These are phyloP conservation scores for Lasiosphaeria miniovina DNA, from an alignment of 495 filamentous ascomycete genomes.

Conservation along the genomic window DNA sequence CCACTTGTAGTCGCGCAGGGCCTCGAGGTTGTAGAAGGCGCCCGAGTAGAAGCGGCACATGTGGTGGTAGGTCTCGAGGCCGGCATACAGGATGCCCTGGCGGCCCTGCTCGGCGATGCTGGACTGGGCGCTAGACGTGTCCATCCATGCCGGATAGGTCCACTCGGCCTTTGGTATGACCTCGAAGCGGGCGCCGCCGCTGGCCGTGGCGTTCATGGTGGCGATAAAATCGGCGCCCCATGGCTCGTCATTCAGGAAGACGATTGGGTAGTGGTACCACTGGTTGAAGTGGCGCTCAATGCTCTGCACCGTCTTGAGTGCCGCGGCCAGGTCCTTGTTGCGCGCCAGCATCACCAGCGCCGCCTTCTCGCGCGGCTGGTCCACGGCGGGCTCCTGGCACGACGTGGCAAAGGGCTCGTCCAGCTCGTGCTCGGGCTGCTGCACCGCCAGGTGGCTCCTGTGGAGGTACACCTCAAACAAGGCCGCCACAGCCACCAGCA, in stretches of 20 bases:
- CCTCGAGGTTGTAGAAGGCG: constrained; percentile 56
- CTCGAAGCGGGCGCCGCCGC: constrained; percentile 73
- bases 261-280: constrained; percentile 96
- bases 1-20: constrained; percentile 46
- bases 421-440: constrained; percentile 33
- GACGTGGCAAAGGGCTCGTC: constrained; percentile 42
- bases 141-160: constrained; percentile 91
- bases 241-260: constrained; percentile 89
- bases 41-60: constrained; percentile 98
- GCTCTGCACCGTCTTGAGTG: constrained; percentile 85
- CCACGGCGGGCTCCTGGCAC: constrained; percentile 39
- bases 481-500: constrained; percentile 19
- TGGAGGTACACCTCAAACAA: constrained; percentile 35
- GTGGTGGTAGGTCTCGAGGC: constrained; percentile 98
- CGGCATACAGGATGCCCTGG: constrained; percentile 89
- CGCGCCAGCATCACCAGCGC: constrained; percentile 90
- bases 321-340: constrained; percentile 86
- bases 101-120: constrained; percentile 84
- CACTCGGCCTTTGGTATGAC: constrained; percentile 78
- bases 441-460: constrained; percentile 27
- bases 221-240: constrained; percentile 85
- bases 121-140: constrained; percentile 73
- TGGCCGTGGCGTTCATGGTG: constrained; percentile 74
- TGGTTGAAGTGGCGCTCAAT: constrained; percentile 96
- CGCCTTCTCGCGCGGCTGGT: constrained; percentile 78